Conservation (phyloP, 768 basidiomycete species). For the Russula sp. region DNA sequence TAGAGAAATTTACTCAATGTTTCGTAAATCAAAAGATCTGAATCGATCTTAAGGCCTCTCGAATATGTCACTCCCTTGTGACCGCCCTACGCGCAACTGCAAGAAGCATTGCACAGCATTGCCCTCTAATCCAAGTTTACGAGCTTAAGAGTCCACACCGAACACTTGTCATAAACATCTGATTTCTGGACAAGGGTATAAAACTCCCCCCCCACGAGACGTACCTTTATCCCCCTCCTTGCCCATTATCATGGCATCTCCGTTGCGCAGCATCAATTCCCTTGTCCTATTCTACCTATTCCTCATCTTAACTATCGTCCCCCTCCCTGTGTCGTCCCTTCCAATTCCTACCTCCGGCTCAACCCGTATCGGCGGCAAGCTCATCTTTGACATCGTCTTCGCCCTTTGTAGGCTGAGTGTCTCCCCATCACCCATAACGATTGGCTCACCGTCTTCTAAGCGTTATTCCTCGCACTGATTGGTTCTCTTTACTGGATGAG, state of each 20-base stretch:
- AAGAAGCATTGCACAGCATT: too few species aligned
- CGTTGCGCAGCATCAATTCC: neutral
- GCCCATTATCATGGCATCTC: neutral
- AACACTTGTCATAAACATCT: too few species aligned
- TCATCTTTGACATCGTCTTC: neutral
- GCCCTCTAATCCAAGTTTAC: too few species aligned
- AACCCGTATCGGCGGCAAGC: neutral
- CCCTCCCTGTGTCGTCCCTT: neutral
- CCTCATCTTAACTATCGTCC: neutral
- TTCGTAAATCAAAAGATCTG: neutral
- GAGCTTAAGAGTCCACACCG: too few species aligned
- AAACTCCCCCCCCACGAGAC: neutral
- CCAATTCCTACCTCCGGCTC: neutral
- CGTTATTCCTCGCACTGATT: neutral
- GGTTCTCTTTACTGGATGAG: neutral
- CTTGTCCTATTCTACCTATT: neutral
- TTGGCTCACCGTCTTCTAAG: neutral
- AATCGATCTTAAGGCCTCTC: neutral
- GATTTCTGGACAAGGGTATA: too few species aligned
- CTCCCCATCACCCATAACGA: neutral
- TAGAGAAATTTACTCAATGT: neutral
- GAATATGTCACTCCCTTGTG: too few species aligned
- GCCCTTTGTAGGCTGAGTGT: neutral
- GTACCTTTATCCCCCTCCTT: neutral
- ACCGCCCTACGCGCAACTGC: too few species aligned